Base-by-base conservation (phyloP, 805 yeast species). In the Yamadazyma takamatsuzukensis region DNA sequence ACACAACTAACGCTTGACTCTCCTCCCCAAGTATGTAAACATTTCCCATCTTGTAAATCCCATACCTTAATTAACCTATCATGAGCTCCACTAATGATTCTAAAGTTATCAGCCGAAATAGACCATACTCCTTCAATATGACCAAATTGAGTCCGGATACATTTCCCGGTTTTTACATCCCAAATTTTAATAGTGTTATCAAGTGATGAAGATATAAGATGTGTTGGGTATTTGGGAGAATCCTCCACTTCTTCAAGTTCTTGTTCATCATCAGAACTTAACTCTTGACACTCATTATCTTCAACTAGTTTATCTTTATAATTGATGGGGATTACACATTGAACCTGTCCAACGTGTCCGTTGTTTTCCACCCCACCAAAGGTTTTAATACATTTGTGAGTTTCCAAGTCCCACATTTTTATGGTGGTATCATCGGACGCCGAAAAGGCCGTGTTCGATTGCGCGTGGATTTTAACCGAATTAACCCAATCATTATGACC, bases 91-190 rank as follows among this genome's bases (percentile, higher is more conserved):
- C 93, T 80, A 8, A 90, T 84, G 27, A 93, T 84, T 45, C 98
- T 74, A 69, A 93, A 93, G 24, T 89, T 88, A 63, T 93, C 97
- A 1, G 97, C 95, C 12, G 93, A 87, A 35, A 93, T 83, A 26
- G 90, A 87, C 97, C 97, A 90, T 13, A 93, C 96, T 15, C 98
- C 98, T 59, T 93, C 97, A 34, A 90, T 87, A 54, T 93, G 98
- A 2, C 98, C 98, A 64, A 90, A 93, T 57, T 93, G 90, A 0
- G 98, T 93, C 37, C 96, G 71, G 8, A 88, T 76, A 52, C 97
- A 90, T 55, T 78, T 76, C 3, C 97, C 96, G 1, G 93, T 77
- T 41, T 68, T 69, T 18, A 88, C 82, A 46, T 87, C 94, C 97
- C 97, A 89, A 29, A 90, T 58, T 54, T 89, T 87, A 56, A 89